Evolutionary conservation across 345 rosid genomes (phyloP), one percentile per base, ranked within the genome.

Genomic region (Salix arbutifolia): DNA sequence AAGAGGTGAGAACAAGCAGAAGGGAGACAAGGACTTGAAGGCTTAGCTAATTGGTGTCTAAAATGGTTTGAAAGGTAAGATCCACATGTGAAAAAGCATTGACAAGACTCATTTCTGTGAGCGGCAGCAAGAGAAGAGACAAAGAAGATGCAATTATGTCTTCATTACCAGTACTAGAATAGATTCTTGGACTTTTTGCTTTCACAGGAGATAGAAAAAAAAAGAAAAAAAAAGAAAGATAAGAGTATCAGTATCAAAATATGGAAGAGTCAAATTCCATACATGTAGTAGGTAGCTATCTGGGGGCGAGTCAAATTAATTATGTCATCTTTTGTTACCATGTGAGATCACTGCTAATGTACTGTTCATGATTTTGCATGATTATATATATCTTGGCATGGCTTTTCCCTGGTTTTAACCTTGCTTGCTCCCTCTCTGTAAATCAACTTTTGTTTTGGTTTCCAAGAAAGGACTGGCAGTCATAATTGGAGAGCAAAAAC

Each of bases 111-210:
- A 17, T 17, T 8, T 12, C 28, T 13, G 38, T 35, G n/a, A 35
- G 10, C 3, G 4, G 19, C 8, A 42, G 13, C 7, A 23, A 3
- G 42, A 42, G 64, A 62, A 61, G 70, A 62, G 64, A 61, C 68
- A 66, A 74, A 31, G 73, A 42, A 67, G 61, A 72, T 58, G 62
- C 64, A 71, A 77, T 60, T 44, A 18, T 77, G 73, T 44, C 16
- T 70, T 70, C 70, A 77, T 37, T 62, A 64, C 23, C 52, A 60
- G 77, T 31, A 53, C 11, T 67, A 60, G 69, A 68, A 78, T 42
- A 53, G 81, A 78, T 78, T 73, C 69, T 40, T 8, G 67, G 44
- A 56, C 26, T 53, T 60, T 60, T 26, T 40, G 33, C 69, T 18
- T 28, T 37, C 58, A n/a, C 67, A 37, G 13, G 17, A 33, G 13